Conservation (phyloP, 805 yeast species). For the Blastobotrys chiropterorum region DNA sequence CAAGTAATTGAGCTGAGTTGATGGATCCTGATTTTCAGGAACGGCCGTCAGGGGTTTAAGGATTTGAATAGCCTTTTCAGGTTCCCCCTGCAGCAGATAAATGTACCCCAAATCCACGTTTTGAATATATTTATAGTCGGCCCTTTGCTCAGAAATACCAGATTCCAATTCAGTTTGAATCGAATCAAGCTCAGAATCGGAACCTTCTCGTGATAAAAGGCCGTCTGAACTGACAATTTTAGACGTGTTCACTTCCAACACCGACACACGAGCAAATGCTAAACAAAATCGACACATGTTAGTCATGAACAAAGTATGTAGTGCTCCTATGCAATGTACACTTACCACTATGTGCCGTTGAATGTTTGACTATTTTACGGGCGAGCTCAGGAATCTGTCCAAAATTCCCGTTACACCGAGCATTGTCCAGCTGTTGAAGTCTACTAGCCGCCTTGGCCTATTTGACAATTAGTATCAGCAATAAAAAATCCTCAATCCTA, state of each 20-base stretch:
- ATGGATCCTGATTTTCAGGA: not conserved
- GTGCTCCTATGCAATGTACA: not conserved
- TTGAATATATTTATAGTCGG: not conserved
- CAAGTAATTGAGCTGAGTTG: not conserved
- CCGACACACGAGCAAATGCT: not conserved
- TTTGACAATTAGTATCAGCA: no score
- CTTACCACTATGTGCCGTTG: slow-evolving; percentile 6
- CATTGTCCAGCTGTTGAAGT: slow-evolving; percentile 13
- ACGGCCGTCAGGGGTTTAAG: slow-evolving; percentile 7
- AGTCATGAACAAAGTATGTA: not conserved
- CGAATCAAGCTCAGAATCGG: not conserved
- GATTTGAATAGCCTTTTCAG: slow-evolving; percentile 11
- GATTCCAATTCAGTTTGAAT: not conserved
- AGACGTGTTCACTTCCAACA: not conserved
- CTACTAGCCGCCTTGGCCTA: not conserved
- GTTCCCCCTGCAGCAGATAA: slow-evolving; percentile 15
- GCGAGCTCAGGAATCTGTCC: slow-evolving; percentile 16
- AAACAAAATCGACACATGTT: not conserved
- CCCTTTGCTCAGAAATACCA: not conserved
- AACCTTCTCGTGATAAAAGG: not conserved
- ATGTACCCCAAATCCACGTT: slow-evolving; percentile 17
- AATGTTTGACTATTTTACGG: slow-evolving; percentile 11
- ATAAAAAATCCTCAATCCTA: no score
- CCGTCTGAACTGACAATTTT: not conserved
- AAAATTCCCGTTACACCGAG: slow-evolving; percentile 15